These are phyloP conservation scores for Cladophialophora exuberans DNA, from an alignment of 2,329 filamentous ascomycete species.

Conservation along the genomic window DNA sequence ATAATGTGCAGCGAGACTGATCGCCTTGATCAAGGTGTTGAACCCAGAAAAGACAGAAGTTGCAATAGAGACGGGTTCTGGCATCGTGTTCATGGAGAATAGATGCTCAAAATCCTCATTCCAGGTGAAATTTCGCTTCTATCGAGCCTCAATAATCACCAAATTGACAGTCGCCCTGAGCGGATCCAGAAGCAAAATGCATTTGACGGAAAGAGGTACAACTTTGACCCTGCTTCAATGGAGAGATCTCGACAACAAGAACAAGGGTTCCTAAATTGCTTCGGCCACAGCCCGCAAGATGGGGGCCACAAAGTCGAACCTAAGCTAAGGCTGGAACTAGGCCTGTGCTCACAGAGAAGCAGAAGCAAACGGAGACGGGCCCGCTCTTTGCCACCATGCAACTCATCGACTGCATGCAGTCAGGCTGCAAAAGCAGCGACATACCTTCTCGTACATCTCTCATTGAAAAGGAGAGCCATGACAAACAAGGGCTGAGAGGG, in stretches of 20 bases:
- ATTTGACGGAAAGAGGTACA: too few relatives aligned
- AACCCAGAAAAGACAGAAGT: conserved; percentile 6
- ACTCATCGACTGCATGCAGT: background rate
- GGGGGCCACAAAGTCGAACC: too few relatives aligned
- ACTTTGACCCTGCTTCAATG: too few relatives aligned
- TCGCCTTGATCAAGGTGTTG: conserved; percentile 6
- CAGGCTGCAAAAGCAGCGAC: conserved; percentile 4
- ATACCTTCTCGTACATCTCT: background rate
- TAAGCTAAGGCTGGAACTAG: too few relatives aligned
- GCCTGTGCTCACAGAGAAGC: too few relatives aligned
- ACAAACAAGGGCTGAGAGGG: background rate
- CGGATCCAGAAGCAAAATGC: too few relatives aligned
- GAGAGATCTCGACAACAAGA: too few relatives aligned
- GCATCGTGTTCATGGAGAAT: background rate
- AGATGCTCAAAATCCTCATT: background rate
- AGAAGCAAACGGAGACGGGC: background rate
- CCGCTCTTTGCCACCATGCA: background rate
- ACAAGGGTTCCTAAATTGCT: too few relatives aligned
- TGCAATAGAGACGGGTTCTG: conserved; percentile 2
- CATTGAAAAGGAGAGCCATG: too few relatives aligned
- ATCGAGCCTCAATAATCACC: background rate
- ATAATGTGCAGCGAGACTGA: conserved; percentile 7
- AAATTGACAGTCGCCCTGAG: too few relatives aligned
- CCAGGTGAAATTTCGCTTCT: background rate
- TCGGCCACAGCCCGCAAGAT: too few relatives aligned